Conservation (phyloP, 2,329 filamentous ascomycete species). For the Pseudogymnoascus sp. region DNA sequence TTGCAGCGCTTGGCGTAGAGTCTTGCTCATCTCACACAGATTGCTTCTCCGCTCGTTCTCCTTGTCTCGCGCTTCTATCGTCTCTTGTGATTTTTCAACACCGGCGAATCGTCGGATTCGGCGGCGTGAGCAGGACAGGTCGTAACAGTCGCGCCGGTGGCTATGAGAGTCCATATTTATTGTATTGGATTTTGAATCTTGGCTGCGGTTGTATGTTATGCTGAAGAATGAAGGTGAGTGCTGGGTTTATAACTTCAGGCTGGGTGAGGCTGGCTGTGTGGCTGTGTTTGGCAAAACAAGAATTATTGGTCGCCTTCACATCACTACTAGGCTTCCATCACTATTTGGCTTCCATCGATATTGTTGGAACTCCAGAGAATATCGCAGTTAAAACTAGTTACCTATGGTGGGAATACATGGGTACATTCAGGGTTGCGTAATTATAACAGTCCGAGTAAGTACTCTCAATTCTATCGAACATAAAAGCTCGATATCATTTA, state of each 20-base stretch:
- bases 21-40: background rate
- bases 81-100: background rate
- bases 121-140: too few relatives aligned
- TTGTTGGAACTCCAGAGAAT: background rate
- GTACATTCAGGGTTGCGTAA: background rate
- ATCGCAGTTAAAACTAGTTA: background rate
- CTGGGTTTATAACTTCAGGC: background rate
- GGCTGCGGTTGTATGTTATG: background rate
- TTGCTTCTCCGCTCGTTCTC: too few relatives aligned
- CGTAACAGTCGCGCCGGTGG: background rate
- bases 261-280: background rate
- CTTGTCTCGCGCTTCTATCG: too few relatives aligned
- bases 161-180: background rate
- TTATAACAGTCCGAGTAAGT: background rate
- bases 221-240: background rate
- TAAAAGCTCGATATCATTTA: too few relatives aligned
- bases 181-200: background rate
- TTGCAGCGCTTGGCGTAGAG: background rate
- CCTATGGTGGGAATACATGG: background rate
- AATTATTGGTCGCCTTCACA: background rate
- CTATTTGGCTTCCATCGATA: background rate
- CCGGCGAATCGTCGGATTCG: too few relatives aligned
- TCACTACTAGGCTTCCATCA: background rate
- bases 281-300: background rate
- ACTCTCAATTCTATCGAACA: too few relatives aligned